Base-by-base conservation (phyloP, 192 early-diverging fungal genomes). In the Backusella sp. region DNA sequence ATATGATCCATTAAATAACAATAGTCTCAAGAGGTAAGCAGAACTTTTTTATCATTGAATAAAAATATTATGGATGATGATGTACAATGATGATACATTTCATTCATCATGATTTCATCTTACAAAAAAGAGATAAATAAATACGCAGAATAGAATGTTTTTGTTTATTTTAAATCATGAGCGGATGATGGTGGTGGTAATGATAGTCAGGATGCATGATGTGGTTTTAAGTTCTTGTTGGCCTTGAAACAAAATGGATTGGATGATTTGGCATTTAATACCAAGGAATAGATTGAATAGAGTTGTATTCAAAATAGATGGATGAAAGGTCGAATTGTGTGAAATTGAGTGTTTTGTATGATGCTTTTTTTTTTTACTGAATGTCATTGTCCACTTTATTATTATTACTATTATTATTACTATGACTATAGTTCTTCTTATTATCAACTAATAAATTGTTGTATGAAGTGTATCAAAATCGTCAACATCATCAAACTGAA, bases 401-500 rank as follows among this genome's bases (percentile, higher is more conserved):
- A 44, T 71, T 49, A 15, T 42, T 44, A 70, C 26, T 71, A 44
- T 46, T 26, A 49, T 19, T 70, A 5, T 42, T 46, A 62, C 11
- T 28, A 62, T 28, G 19, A 56, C n/a, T 21, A 21, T 56, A 26
- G 21, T n/a, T 7, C 5, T 26, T 59, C 23, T 3, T 21, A 23
- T 59, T 59, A 26, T 59, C 32, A 19, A 21, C 26, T 71, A 71
- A 28, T 30, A 71, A 4, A 71, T 71, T 23, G 70, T 71, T 19
- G 70, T 71, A 46, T 71, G 70, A 46, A 71, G 26, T 30, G 15
- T 34, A 71, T 71, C 70, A 46, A 49, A 71, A 71, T 71, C 75
- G 14, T 76, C 75, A 17, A 70, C 75, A 76, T 76, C 75, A 41
- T 68, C 66, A 76, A 76, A 76, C 23, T 76, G 75, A 71, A 76